phyloP scores from a whole-genome alignment of 2,329 filamentous ascomycete genomes.

The Monosporascus sp. region DNA sequence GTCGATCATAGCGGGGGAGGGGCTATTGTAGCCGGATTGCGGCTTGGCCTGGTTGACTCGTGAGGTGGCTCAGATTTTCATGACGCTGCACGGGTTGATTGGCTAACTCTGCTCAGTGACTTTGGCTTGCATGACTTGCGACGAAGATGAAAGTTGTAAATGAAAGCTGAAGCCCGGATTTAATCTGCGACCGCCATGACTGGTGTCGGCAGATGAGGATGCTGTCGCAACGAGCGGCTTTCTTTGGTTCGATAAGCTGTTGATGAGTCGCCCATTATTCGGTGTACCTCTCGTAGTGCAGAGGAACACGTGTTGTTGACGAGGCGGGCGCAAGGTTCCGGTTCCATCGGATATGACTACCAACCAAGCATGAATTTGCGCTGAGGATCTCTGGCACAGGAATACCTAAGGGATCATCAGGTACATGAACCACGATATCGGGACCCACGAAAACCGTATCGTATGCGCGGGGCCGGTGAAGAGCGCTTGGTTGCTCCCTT shows the following conservation, averaged over 20 bases:
- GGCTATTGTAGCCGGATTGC: neutral
- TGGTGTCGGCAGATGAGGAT: neutral
- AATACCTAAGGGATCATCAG: conserved; percentile 19
- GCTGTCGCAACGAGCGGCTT: neutral
- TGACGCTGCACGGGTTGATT: neutral
- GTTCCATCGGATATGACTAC: neutral
- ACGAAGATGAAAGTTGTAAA: neutral
- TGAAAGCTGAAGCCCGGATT: neutral
- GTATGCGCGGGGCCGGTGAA: neutral
- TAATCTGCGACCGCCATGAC: neutral
- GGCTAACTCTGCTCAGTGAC: neutral
- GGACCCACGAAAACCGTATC: conserved; percentile 8
- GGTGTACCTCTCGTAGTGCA: neutral
- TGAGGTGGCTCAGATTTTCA: neutral
- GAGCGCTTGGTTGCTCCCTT: neutral
- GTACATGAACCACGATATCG: conserved; percentile 19
- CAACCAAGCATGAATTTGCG: neutral
- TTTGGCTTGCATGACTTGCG: neutral
- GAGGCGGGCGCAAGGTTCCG: neutral
- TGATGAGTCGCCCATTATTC: neutral
- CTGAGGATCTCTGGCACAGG: neutral
- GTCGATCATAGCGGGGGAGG: neutral
- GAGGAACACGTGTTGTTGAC: neutral
- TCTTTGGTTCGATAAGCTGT: neutral
- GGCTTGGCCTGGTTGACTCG: neutral